Evolutionary conservation across 768 basidiomycete species (phyloP).

Genomic region (Symmetrospora coprosmae): DNA sequence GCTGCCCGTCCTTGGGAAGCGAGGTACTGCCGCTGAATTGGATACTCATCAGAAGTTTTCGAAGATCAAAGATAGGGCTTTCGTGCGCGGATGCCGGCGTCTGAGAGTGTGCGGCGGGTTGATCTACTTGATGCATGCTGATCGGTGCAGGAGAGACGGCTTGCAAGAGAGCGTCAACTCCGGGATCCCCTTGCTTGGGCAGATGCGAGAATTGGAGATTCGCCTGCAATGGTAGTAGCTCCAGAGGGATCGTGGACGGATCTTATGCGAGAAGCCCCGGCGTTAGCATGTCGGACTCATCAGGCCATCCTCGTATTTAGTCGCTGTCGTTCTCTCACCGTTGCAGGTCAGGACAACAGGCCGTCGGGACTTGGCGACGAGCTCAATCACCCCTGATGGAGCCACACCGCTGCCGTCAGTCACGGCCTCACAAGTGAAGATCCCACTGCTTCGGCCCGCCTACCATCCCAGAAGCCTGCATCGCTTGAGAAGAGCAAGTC

Average conservation of each 20-base stretch:
- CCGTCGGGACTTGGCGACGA: constrained; percentile 68
- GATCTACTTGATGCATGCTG: neutral
- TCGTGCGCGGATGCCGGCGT: neutral
- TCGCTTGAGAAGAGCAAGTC: constrained; percentile 85
- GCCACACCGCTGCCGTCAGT: constrained; percentile 32
- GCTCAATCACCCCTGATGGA: constrained; percentile 63
- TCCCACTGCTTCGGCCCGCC: neutral
- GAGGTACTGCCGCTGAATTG: neutral
- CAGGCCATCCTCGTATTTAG: too few species aligned
- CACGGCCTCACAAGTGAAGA: neutral
- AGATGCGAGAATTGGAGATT: constrained; percentile 51
- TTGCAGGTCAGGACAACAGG: constrained; percentile 93
- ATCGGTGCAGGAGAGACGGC: neutral
- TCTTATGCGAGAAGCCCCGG: constrained; percentile 43
- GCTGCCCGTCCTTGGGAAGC: neutral
- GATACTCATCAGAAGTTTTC: neutral
- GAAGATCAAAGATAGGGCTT: neutral
- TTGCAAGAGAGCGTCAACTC: neutral
- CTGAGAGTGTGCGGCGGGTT: neutral
- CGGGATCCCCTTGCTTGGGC: neutral
- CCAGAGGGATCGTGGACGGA: constrained; percentile 53
- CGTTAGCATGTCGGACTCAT: neutral
- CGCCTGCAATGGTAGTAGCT: constrained; percentile 62
- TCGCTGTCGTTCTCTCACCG: too few species aligned
- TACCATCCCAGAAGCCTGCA: constrained; percentile 43